Evolutionary conservation across 129 eudicot species (phyloP).

Genomic region (Lactuca sativa): DNA sequence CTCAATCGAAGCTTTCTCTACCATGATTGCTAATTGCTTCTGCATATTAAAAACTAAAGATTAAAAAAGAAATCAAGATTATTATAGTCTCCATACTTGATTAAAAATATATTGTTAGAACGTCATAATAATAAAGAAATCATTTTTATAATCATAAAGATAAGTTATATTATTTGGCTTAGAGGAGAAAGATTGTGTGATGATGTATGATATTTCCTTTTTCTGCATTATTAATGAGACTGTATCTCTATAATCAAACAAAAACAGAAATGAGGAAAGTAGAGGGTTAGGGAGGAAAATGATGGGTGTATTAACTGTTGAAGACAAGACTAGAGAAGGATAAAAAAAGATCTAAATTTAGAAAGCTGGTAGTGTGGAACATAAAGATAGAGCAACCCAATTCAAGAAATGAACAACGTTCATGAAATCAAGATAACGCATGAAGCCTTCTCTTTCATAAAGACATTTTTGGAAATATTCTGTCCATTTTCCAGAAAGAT

Average conservation of each 20-base stretch:
- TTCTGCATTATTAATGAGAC: conserved; percentile 37
- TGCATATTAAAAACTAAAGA: conserved; percentile 30
- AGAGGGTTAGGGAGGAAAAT: conserved; percentile 38
- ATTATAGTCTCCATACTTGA: conserved; percentile 7
- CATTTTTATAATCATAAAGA: conserved; percentile 23
- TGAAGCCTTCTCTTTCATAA: conserved; percentile 25
- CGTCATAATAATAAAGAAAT: conserved; percentile 5
- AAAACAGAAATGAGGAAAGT: conserved; percentile 56
- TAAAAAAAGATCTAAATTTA: conserved; percentile 52
- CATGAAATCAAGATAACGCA: conserved; percentile 58
- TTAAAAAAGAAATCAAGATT: neutral
- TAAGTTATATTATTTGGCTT: conserved; percentile 11
- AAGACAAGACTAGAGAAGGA: conserved; percentile 73
- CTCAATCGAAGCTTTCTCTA: conserved; percentile 88
- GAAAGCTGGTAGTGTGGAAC: conserved; percentile 41
- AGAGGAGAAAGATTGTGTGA: conserved; percentile 30
- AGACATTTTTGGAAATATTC: conserved; percentile 39
- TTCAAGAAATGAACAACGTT: conserved; percentile 46
- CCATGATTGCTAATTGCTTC: conserved; percentile 90
- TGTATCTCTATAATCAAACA: conserved; percentile 21
- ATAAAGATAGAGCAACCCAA: conserved; percentile 46
- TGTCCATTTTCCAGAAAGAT: conserved; percentile 34
- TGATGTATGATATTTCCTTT: conserved; percentile 31
- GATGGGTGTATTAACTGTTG: conserved; percentile 57
- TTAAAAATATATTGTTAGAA: neutral